Conservation (phyloP, 805 yeast species). For the Hermanozyma aechmeae region DNA sequence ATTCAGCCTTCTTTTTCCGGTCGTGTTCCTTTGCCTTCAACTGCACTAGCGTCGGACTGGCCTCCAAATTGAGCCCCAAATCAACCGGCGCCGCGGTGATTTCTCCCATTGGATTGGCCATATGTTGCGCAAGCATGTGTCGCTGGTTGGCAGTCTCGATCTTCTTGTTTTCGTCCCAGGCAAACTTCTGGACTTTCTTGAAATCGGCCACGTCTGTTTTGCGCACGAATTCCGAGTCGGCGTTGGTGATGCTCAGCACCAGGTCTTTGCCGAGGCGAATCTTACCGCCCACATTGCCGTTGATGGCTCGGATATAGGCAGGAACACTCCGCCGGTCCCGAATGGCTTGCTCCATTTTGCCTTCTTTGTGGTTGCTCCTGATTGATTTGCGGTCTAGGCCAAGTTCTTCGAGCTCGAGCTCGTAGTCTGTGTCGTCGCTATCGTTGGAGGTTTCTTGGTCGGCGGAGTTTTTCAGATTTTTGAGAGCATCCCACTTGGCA, state of each 20-base stretch:
- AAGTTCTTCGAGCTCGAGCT: conserved; percentile 29
- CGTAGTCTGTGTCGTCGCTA: conserved; percentile 31
- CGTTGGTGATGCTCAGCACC: conserved; percentile 11
- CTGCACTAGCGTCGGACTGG: neutral
- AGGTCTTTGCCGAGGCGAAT: conserved; percentile 26
- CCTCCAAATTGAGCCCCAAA: neutral
- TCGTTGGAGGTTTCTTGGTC: conserved; percentile 10
- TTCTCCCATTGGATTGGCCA: no score
- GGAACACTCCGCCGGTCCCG: conserved; percentile 74
- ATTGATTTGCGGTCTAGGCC: conserved; percentile 19
- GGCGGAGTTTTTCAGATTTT: conserved; percentile 6
- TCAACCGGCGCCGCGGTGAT: no score
- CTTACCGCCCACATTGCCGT: conserved; percentile 17
- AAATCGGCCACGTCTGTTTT: conserved; percentile 51
- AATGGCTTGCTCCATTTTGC: conserved; percentile 34
- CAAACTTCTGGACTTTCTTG: conserved; percentile 38
- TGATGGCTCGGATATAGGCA: conserved; percentile 43
- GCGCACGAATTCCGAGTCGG: conserved; percentile 17
- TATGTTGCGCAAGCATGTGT: conserved; percentile 1
- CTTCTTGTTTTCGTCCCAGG: conserved; percentile 28
- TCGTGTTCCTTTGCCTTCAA: neutral
- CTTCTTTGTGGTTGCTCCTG: conserved; percentile 15
- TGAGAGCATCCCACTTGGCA: conserved; percentile 34
- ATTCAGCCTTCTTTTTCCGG: neutral
- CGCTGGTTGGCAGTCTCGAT: conserved; percentile 6